Conservation (phyloP, 148 eudicot species). For the Rhododendron kiyosumense region DNA sequence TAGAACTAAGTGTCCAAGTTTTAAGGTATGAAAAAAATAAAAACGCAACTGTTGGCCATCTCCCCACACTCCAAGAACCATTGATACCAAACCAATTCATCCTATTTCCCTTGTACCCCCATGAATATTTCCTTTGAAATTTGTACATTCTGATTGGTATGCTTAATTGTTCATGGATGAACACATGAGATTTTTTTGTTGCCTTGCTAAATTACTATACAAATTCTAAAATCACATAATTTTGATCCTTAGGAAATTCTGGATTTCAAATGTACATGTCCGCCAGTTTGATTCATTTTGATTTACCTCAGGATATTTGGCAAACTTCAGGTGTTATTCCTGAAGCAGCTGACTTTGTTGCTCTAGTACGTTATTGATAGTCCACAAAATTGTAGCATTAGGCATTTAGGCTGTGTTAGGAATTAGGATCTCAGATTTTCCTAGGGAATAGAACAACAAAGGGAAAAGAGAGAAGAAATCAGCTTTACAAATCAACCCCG, state of each 20-base stretch:
- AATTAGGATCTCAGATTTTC: not conserved
- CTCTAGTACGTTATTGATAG: not conserved
- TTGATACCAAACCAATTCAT: not conserved
- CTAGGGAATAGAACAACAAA: not conserved
- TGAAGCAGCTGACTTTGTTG: not conserved
- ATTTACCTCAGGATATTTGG: not conserved
- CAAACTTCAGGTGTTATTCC: not conserved
- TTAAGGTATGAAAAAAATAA: not conserved
- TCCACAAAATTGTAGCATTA: not conserved
- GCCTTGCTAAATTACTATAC: not conserved
- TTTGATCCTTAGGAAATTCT: not conserved
- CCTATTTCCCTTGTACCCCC: not conserved
- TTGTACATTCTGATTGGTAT: not conserved
- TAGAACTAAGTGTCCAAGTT: not conserved
- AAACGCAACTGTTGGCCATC: not conserved
- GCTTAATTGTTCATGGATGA: not conserved
- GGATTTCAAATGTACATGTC: not conserved
- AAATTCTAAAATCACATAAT: not conserved
- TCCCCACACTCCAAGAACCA: not conserved
- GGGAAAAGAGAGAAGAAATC: not conserved
- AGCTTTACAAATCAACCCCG: not conserved
- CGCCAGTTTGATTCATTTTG: not conserved
- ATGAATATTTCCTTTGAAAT: not conserved
- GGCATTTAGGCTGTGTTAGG: not conserved
- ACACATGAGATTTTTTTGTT: not conserved